Evolutionary conservation across 108 stramenopile genomes (phyloP), one percentile per base, ranked within the genome.

Genomic region (Seminavis robusta): DNA sequence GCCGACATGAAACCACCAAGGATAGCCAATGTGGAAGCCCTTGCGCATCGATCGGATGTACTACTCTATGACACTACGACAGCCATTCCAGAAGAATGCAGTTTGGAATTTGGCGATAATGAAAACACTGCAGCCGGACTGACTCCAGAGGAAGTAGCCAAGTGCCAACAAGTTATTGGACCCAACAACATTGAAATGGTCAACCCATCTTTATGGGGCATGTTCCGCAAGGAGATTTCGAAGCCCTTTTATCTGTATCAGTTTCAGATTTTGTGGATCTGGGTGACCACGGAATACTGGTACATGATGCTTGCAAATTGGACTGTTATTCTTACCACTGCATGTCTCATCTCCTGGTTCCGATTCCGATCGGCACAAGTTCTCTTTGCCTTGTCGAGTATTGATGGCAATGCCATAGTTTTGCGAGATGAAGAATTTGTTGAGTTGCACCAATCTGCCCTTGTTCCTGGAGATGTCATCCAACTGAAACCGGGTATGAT

Each of bases 241-340:
- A 75, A 82, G 65, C 52, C 67, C 0, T 86, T 86, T 40, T 86
- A 86, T 43, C 37, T 77, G 5, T 86, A 86, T 45, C 84, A 86
- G 50, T 56, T 50, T 21, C 82, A 74, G 44, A 74, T 86, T 61
- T 56, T 82, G 19, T 86, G 84, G 84, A 66, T 63, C 20, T 82
- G 72, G 71, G 44, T 52, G 13, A 61, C 64, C 33, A 49, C 46
- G 27, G 71, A 61, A 61, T 86, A 86, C 54, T 81, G 67, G 23
- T 78, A 85, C 47, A 79, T 85, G 83, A 69, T 69, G 0, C 67
- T 79, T 33, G 47, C 72, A 6, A 41, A 79, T 19, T 40, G 56
- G 1, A 21, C 50, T 3, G 61, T 80, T 55, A 61, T 65, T 33
- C 20, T 73, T 0, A 74, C 56, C 20, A 73, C 75, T 21, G 84